Conservation (phyloP, 305 asterid genomes). For the Fraxinus floribunda region DNA sequence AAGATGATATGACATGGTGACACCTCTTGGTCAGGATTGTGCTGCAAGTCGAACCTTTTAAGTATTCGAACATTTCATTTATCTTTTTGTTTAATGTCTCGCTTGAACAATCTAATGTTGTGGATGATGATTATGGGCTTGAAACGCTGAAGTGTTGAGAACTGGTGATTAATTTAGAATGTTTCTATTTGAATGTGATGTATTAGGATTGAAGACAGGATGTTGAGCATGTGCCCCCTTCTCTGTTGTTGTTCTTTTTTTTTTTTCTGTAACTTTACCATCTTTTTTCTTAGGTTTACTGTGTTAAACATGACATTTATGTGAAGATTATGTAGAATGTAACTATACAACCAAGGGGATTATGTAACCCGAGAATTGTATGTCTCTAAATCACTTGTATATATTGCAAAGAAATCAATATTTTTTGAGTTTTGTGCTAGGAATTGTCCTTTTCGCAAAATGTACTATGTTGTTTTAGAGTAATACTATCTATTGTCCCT, state of each 20-base stretch:
- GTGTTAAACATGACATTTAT: conserved; percentile 26
- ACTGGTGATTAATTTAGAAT: conserved; percentile 36
- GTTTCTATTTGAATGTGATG: conserved; percentile 46
- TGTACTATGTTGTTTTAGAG: background rate
- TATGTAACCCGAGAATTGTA: conserved; percentile 30
- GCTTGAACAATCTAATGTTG: conserved; percentile 36
- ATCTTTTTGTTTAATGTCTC: conserved; percentile 36
- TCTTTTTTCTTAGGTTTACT: conserved; percentile 40
- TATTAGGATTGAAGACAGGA: conserved; percentile 47
- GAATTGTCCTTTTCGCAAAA: background rate
- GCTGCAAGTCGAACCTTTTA: conserved; percentile 39
- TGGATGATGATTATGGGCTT: conserved; percentile 43
- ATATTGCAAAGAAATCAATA: background rate
- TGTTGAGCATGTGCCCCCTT: conserved; percentile 30
- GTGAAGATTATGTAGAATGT: conserved; percentile 29
- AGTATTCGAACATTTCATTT: conserved; percentile 35
- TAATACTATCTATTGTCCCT: background rate
- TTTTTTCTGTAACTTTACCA: conserved; percentile 40
- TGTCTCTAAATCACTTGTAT: conserved; percentile 27
- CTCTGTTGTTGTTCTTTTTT: conserved; percentile 24
- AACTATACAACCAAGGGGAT: conserved; percentile 23
- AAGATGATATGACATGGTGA: conserved; percentile 35
- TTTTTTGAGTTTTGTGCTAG: background rate
- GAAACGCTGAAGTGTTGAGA: conserved; percentile 46
- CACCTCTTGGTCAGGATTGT: conserved; percentile 34